Evolutionary conservation across 306 rosid genomes (phyloP), one percentile per base, ranked within the genome.

Genomic region (Comarum palustre): DNA sequence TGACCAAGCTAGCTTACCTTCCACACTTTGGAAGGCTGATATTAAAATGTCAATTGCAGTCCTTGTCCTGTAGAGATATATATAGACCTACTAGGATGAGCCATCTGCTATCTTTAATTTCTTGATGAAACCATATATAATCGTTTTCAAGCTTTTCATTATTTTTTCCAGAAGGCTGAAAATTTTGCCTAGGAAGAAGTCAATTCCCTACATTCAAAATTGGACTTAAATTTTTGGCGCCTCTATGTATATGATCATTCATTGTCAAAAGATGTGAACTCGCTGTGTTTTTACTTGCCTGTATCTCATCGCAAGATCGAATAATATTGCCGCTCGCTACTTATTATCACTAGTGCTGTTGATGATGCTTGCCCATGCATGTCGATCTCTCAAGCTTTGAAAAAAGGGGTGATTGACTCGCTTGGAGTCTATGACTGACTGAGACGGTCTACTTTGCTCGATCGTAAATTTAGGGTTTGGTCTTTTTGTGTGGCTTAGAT

Each of bases 261-360:
- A 16, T 55, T 32, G 48, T 68, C 75, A 61, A 77, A 16, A 10
- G 60, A 6, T 24, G 57, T 59, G 65, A 17, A 27, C 65, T 60
- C 39, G 51, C 16, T 39, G 5, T 8, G 36, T 3, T 15, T 67
- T 4, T 16, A 25, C 54, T 39, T 75, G 55, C 32, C 24, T 75
- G 55, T 36, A 46, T 8, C 62, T 11, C 29, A 19, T 41, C 24
- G 10, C 12, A 6, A 73, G 45, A 29, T 29, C 31, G 31, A 29
- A 29, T 29, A 29, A 29, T 29, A 29, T 29, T 29, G 31, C 31
- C 2, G 31, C 31, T n/a, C n/a, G n/a, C n/a, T n/a, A n/a, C n/a
- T 29, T 29, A 1, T 29, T 29, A 29, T 29, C 2, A 29, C 31
- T 29, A 47, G 4, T 12, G 36, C 63, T 32, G 31, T 29, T 29